Evolutionary conservation across 345 rosid genomes (phyloP), one percentile per base, ranked within the genome.

Genomic region (Erucastrum elatum): DNA sequence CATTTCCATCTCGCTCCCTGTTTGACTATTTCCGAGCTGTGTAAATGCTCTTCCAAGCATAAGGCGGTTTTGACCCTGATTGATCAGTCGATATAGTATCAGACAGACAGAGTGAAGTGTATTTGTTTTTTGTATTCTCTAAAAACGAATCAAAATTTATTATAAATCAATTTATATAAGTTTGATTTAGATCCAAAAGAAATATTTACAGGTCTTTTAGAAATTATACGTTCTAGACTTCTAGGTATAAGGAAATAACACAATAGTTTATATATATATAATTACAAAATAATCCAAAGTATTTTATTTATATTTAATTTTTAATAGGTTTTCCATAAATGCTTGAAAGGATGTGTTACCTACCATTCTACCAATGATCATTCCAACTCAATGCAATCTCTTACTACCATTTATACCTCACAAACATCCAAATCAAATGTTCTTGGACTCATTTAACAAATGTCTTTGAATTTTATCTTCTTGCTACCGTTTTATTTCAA

Each of bases 321-420:
- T 35, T 0, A 55, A 70, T 62, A 27, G 55, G 60, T 65, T 41
- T 72, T 64, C 4, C 44, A 73, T 79, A 67, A 79, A 73, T 79
- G 82, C 74, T 7, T 67, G 74, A 74, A 61, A 73, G 34, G 75
- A 79, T 79, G 82, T 73, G 49, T 35, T 72, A 29, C 31, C 31
- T 15, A 79, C 78, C 31, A 29, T 2, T 21, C 77, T 26, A 79
- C 82, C 74, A 68, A 61, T 73, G 46, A 60, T 73, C 56, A 60
- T 60, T 66, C 77, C 74, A 66, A 78, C 77, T 78, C 77, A 66
- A 72, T 78, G 81, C 77, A 21, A 72, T 33, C 46, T 66, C 76
- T 72, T 78, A 41, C 81, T 56, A 66, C 72, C 68, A 77, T 71
- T 71, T 77, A 77, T 65, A 56, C 17, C 34, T 77, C 67, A 72